These are phyloP conservation scores for Cytospora schulzeri DNA, from an alignment of 2,329 filamentous ascomycete species.

Conservation along the genomic window DNA sequence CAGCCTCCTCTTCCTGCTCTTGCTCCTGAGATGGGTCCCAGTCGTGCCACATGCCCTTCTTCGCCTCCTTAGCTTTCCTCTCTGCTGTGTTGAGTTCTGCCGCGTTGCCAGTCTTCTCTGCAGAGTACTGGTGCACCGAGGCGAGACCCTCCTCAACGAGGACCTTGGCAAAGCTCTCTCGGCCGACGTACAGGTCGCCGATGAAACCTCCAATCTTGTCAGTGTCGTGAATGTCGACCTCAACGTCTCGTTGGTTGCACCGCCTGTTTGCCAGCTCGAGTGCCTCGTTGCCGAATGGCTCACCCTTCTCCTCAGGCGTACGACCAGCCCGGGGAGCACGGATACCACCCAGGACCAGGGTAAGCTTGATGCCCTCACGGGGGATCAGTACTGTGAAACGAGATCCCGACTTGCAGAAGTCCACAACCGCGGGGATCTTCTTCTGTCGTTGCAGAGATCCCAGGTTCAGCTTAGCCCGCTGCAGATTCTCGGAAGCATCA, in stretches of 20 bases:
- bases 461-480: slow-evolving; percentile 94
- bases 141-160: slow-evolving; percentile 93
- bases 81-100: slow-evolving; percentile 86
- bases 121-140: slow-evolving; percentile 90
- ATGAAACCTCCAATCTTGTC: slow-evolving; percentile 99
- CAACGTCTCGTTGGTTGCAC: slow-evolving; percentile 91
- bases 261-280: slow-evolving; percentile 87
- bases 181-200: slow-evolving; percentile 87
- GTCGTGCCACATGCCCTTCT: slow-evolving; percentile 89
- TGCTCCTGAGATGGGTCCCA: slow-evolving; percentile 90
- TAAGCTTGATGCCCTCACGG: slow-evolving; percentile 91
- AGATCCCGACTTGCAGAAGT: slow-evolving; percentile 97
- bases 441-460: slow-evolving; percentile 86
- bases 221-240: slow-evolving; percentile 91
- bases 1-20: slow-evolving; percentile 58
- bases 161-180: slow-evolving; percentile 92
- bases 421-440: slow-evolving; percentile 89
- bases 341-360: slow-evolving; percentile 90
- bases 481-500: slow-evolving; percentile 88
- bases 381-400: slow-evolving; percentile 91
- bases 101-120: slow-evolving; percentile 90
- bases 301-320: slow-evolving; percentile 75
- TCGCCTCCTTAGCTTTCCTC: slow-evolving; percentile 82
- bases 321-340: slow-evolving; percentile 81
- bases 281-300: slow-evolving; percentile 94